A percentile compares a stretch with the other conserved stretches of the same genome.
Conservation (phyloP, 2,329 filamentous ascomycete species). For the Aphanocladium album region DNA sequence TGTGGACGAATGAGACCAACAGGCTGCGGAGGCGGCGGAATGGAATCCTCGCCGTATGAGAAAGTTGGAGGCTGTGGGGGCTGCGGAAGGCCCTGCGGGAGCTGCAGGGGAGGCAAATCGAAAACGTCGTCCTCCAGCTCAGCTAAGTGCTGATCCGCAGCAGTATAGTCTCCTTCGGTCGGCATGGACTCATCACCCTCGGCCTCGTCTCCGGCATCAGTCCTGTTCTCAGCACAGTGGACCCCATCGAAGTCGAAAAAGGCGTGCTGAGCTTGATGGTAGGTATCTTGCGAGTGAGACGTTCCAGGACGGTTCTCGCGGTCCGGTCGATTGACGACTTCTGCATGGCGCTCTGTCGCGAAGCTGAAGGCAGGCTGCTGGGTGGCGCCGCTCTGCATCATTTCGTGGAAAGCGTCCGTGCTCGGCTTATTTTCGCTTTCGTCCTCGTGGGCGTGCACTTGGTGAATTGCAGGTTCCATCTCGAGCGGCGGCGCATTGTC, state of each 20-base stretch:
- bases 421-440: constrained; percentile 12
- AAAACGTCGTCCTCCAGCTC: background rate
- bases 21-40: constrained; percentile 16
- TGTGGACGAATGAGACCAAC: constrained; percentile 38
- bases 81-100: background rate
- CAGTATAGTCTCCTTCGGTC: background rate
- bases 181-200: background rate
- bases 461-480: constrained; percentile 6
- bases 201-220: background rate
- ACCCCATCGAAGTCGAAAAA: constrained; percentile 81
- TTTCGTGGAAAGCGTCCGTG: constrained; percentile 30
- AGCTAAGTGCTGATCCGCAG: background rate
- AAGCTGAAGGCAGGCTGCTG: constrained; percentile 1
- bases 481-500: constrained; percentile 37
- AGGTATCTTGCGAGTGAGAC: constrained; percentile 52
- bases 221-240: constrained; percentile 57
- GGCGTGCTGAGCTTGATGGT: constrained; percentile 59
- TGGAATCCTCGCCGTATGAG: background rate
- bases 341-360: background rate
- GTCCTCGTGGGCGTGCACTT: constrained; percentile 20
- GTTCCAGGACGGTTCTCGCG: constrained; percentile 34
- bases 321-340: background rate
- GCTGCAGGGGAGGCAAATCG: constrained; percentile 2
- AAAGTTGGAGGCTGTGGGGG: background rate
- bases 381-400: constrained; percentile 16